Evolutionary conservation across 495 filamentous ascomycete genomes (phyloP), one percentile per base, ranked within the genome.

Genomic region (Xeromyces bisporus): DNA sequence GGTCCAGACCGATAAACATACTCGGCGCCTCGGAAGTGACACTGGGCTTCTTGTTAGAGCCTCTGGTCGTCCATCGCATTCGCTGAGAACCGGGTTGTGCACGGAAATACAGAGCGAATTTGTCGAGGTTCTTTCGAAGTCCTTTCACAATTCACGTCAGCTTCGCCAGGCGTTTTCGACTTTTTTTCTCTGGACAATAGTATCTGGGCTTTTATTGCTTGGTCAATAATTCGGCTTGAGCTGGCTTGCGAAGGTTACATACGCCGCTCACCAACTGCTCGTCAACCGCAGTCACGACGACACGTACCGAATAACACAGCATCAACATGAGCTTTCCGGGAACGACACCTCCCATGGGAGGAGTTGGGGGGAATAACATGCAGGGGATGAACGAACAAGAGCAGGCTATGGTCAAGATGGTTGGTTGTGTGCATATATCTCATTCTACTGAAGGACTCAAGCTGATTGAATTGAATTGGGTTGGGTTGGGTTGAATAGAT

Each of bases 321-420:
- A 18, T 31, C 39, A 43, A 14, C 6, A 68, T 68, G 65, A 66
- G 49, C 34, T 47, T 64, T 28, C 58, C 64, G 15, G 57, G 61
- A 23, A 55, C 55, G 38, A 48, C 47, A 12, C 29, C 47, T 13
- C 49, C 38, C 21, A 45, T 47, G 41, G 49, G 49, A 15, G 51
- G 48, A 23, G 40, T 44, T 8, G 42, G 37, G 21, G 39, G 29
- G 10, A 35, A 27, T 9, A 40, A 36, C 9, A 52, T 42, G 35
- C 46, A 48, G 15, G 64, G 62, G 14, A 62, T 67, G 61, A 62
- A 38, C 33, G 62, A 69, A 21, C 58, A 68, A 42, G 64, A 70
- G 34, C 58, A 64, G 20, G 43, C 47, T 25, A 68, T 69, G 58
- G 56, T 67, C 16, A 70, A 64, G 44, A 53, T 56, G 46, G 67